Percentiles rank a stretch among this genome's conserved stretches.
Evolutionary conservation across 371 early-diverging fungal species (phyloP).

Genomic region (Phascolomyces articulosus): DNA sequence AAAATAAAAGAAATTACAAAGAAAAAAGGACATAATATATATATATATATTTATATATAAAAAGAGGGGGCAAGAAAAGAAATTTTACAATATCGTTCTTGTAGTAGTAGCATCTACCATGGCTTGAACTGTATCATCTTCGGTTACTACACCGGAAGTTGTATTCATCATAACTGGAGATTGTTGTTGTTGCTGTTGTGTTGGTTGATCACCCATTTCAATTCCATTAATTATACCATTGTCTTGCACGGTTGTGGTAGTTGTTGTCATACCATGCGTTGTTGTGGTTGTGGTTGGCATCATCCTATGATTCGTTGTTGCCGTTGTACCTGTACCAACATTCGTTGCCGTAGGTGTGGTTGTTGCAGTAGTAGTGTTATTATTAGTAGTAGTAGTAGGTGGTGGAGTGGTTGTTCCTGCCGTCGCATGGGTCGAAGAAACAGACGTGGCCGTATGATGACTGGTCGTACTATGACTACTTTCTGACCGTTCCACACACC

Average conservation of each 20-base stretch:
- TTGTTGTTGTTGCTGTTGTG: constrained; percentile 9
- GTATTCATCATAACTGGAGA: constrained; percentile 11
- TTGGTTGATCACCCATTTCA: neutral
- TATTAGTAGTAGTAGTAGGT: neutral
- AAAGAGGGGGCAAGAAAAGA: neutral
- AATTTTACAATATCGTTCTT: constrained; percentile 4
- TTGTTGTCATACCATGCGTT: neutral
- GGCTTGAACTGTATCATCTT: constrained; percentile 10
- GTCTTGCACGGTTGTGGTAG: neutral
- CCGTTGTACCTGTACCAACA: too few species aligned
- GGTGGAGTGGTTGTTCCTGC: neutral
- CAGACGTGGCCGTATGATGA: too few species aligned
- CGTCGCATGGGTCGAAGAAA: neutral
- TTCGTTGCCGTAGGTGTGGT: too few species aligned
- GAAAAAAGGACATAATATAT: neutral
- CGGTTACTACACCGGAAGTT: constrained; percentile 7
- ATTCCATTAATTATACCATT: neutral
- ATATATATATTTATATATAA: neutral
- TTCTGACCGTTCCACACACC: constrained; percentile 68
- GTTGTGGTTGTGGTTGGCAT: neutral
- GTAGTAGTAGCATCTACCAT: constrained; percentile 8
- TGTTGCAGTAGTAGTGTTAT: neutral
- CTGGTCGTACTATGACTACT: too few species aligned
- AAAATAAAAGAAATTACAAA: too few species aligned
- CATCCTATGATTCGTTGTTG: too few species aligned